A percentile compares a stretch with the other conserved stretches of the same genome.
phyloP scores from a whole-genome alignment of 108 stramenopile genomes.

The Mediolabrus comicus region DNA sequence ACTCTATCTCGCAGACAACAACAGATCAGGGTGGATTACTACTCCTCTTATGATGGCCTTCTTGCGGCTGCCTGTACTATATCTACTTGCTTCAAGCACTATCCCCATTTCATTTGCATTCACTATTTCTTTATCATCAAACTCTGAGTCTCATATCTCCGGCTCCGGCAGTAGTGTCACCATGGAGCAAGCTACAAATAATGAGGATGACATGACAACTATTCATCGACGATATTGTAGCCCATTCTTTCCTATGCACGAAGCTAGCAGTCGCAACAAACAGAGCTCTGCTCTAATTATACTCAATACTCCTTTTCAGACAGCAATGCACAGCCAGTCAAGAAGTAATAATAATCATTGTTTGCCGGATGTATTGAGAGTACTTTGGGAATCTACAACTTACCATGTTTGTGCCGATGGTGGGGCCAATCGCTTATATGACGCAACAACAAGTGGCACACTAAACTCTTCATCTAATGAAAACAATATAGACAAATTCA shows the following conservation, averaged over 20 bases:
- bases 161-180: no score
- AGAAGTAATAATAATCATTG: neutral
- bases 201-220: no score
- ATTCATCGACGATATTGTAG: neutral
- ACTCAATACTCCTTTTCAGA: constrained; percentile 60
- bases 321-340: constrained; percentile 9
- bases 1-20: no score
- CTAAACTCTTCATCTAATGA: neutral
- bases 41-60: no score
- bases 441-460: constrained; percentile 28
- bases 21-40: no score
- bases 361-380: constrained; percentile 45
- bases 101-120: no score
- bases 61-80: no score
- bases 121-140: no score
- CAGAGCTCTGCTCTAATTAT: constrained; percentile 44
- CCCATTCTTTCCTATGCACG: neutral
- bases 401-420: constrained; percentile 93
- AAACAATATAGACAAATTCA: neutral
- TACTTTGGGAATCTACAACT: constrained; percentile 58
- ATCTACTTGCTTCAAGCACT: no score
- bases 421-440: constrained; percentile 92
- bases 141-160: no score
- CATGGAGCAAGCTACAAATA: no score
- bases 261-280: neutral